Percentiles rank a stretch among this genome's conserved stretches.
Conservation (phyloP, 495 filamentous ascomycete species). For the Geopyxis carbonaria region DNA sequence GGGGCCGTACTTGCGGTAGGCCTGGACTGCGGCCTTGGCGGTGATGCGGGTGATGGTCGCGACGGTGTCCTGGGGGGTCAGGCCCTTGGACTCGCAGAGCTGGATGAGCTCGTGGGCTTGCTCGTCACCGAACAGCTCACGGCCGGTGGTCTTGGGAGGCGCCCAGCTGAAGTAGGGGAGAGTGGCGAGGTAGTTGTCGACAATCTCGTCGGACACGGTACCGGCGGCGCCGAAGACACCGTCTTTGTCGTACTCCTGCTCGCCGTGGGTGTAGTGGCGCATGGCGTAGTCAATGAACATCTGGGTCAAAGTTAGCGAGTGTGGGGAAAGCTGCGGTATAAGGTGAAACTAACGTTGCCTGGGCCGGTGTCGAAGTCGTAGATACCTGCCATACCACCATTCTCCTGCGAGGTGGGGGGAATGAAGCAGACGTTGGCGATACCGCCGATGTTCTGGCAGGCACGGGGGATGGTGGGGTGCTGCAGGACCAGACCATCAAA, state of each 20-base stretch:
- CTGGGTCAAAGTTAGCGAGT: slow-evolving; percentile 1
- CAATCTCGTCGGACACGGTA: slow-evolving; percentile 35
- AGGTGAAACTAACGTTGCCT: slow-evolving; percentile 25
- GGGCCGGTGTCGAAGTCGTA: slow-evolving; percentile 40
- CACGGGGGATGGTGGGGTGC: slow-evolving; percentile 38
- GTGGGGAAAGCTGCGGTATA: neutral
- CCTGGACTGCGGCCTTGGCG: slow-evolving; percentile 38
- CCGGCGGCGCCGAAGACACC: slow-evolving; percentile 37
- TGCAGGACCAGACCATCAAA: slow-evolving; percentile 37
- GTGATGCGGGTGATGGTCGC: slow-evolving; percentile 42
- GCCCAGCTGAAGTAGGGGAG: slow-evolving; percentile 34
- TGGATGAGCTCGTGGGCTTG: slow-evolving; percentile 33
- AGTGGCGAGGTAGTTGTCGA: slow-evolving; percentile 33
- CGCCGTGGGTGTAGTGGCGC: slow-evolving; percentile 31
- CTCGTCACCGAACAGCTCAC: slow-evolving; percentile 41
- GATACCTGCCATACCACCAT: slow-evolving; percentile 30
- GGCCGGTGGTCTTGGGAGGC: slow-evolving; percentile 41
- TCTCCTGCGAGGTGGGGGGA: slow-evolving; percentile 32
- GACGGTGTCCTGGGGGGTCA: slow-evolving; percentile 34
- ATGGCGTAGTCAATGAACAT: slow-evolving; percentile 32
- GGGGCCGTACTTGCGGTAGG: slow-evolving; percentile 37
- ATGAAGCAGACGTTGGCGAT: slow-evolving; percentile 46
- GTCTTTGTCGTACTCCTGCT: slow-evolving; percentile 33
- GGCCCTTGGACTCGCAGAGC: slow-evolving; percentile 30
- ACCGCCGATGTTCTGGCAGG: slow-evolving; percentile 44